Percentiles rank a stretch among this genome's conserved stretches.
These are phyloP conservation scores for Naematelia encephala DNA, from an alignment of 768 basidiomycete genomes.

Conservation along the genomic window DNA sequence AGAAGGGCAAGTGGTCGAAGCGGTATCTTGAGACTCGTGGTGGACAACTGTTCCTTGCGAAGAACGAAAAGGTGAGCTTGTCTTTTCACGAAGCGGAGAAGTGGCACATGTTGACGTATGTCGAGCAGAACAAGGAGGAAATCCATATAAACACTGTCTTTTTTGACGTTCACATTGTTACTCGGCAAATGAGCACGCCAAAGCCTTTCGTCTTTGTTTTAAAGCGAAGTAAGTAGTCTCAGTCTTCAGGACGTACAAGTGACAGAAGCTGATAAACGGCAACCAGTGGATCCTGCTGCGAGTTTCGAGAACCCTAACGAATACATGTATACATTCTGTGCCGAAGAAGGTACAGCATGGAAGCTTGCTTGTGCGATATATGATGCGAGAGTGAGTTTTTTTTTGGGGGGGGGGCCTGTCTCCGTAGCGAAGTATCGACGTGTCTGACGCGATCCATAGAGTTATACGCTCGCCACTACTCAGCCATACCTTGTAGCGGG, in stretches of 20 bases:
- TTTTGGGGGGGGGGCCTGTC: background rate
- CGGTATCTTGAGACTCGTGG: slow-evolving; percentile 83
- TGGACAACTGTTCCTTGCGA: slow-evolving; percentile 79
- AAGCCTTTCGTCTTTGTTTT: slow-evolving; percentile 80
- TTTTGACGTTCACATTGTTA: slow-evolving; percentile 81
- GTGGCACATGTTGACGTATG: slow-evolving; percentile 16
- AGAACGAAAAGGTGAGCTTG: slow-evolving; percentile 73
- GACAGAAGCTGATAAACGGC: slow-evolving; percentile 1
- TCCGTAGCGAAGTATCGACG: background rate
- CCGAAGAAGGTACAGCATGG: slow-evolving; percentile 53
- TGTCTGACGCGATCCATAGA: background rate
- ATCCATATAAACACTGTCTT: slow-evolving; percentile 56
- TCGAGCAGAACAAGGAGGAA: slow-evolving; percentile 76
- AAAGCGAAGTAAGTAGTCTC: slow-evolving; percentile 56
- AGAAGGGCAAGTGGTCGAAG: slow-evolving; percentile 93
- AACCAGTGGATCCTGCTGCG: slow-evolving; percentile 54
- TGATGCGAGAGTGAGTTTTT: slow-evolving; percentile 39
- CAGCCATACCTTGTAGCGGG: slow-evolving; percentile 12
- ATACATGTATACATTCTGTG: slow-evolving; percentile 81
- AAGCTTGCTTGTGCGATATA: slow-evolving; percentile 41
- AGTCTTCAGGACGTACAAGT: background rate
- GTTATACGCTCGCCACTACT: background rate
- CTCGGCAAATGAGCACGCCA: slow-evolving; percentile 71
- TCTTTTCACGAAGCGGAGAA: background rate
- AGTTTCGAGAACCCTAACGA: slow-evolving; percentile 84